Evolutionary conservation across 108 stramenopile genomes (phyloP).

Genomic region (Nitzschia sp.): DNA sequence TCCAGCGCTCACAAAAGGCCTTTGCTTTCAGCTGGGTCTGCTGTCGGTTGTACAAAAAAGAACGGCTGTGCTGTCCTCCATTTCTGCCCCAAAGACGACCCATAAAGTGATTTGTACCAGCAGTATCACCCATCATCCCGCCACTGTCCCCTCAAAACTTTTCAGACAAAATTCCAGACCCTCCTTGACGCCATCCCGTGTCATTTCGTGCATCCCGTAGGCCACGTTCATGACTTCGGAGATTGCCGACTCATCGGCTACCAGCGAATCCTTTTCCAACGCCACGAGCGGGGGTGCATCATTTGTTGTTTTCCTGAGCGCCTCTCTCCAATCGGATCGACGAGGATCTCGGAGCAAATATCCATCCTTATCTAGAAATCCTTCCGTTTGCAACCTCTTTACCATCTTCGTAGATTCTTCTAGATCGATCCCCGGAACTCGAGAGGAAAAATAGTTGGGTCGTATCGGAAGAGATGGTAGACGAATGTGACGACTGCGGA

Average conservation of each 20-base stretch:
- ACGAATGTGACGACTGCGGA: constrained; percentile 24
- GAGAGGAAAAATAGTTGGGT: constrained; percentile 19
- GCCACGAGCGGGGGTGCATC: background rate
- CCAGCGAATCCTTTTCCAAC: constrained; percentile 10
- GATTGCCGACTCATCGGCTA: constrained; percentile 32
- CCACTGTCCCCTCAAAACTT: background rate
- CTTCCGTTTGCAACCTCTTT: constrained; percentile 3
- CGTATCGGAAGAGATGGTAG: constrained; percentile 18
- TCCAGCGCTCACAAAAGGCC: no score
- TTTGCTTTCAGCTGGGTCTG: no score
- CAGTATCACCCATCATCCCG: no score
- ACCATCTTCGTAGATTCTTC: constrained; percentile 17
- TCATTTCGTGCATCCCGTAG: constrained; percentile 42
- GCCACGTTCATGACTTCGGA: constrained; percentile 47
- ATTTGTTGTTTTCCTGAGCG: background rate
- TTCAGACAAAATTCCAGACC: constrained; percentile 25
- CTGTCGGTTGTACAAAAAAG: no score
- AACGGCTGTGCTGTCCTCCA: background rate
- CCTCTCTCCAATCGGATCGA: constrained; percentile 20
- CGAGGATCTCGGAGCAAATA: constrained; percentile 24
- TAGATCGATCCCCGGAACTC: constrained; percentile 1
- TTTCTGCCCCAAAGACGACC: background rate
- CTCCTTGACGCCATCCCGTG: constrained; percentile 38
- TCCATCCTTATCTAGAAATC: constrained; percentile 12
- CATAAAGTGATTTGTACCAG: no score